phyloP scores from a whole-genome alignment of 805 yeast species.

The Kluyveromyces lactis region DNA sequence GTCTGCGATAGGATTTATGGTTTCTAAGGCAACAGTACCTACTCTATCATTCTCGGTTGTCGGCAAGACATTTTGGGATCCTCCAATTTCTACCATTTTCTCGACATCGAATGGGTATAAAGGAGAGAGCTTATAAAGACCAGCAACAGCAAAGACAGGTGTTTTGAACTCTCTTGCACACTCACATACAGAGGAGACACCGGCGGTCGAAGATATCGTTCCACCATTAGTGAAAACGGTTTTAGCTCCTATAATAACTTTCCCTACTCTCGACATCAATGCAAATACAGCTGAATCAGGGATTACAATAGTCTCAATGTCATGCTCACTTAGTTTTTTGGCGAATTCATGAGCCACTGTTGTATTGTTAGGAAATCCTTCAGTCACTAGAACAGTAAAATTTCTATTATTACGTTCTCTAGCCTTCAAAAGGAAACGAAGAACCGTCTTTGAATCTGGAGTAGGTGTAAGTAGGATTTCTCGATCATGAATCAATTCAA shows the following conservation, averaged over 20 bases:
- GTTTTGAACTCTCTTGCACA: slow-evolving; percentile 92
- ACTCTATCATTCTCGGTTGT: slow-evolving; percentile 63
- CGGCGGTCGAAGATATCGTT: slow-evolving; percentile 76
- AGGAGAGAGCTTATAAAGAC: slow-evolving; percentile 87
- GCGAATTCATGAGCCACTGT: slow-evolving; percentile 72
- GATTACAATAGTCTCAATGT: slow-evolving; percentile 81
- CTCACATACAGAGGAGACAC: slow-evolving; percentile 88
- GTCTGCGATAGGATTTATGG: slow-evolving; percentile 79
- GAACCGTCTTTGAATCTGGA: slow-evolving; percentile 82
- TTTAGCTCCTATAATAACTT: slow-evolving; percentile 86
- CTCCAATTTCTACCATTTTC: slow-evolving; percentile 81
- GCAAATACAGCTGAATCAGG: slow-evolving; percentile 93
- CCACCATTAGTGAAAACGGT: slow-evolving; percentile 97
- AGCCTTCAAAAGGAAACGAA: slow-evolving; percentile 79
- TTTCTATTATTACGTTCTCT: slow-evolving; percentile 66
- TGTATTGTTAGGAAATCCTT: slow-evolving; percentile 86
- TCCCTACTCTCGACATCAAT: slow-evolving; percentile 94
- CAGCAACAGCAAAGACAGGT: slow-evolving; percentile 95
- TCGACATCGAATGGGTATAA: slow-evolving; percentile 84
- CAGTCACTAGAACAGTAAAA: slow-evolving; percentile 87
- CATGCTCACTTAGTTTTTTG: slow-evolving; percentile 67
- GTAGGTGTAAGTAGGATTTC: slow-evolving; percentile 83
- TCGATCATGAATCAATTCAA: slow-evolving; percentile 90
- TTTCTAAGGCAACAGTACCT: slow-evolving; percentile 47
- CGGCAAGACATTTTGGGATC: slow-evolving; percentile 40